Evolutionary conservation across 1,284 basidiomycete species (phyloP), one percentile per base, ranked within the genome.

Genomic region (Jaminaea rosea): DNA sequence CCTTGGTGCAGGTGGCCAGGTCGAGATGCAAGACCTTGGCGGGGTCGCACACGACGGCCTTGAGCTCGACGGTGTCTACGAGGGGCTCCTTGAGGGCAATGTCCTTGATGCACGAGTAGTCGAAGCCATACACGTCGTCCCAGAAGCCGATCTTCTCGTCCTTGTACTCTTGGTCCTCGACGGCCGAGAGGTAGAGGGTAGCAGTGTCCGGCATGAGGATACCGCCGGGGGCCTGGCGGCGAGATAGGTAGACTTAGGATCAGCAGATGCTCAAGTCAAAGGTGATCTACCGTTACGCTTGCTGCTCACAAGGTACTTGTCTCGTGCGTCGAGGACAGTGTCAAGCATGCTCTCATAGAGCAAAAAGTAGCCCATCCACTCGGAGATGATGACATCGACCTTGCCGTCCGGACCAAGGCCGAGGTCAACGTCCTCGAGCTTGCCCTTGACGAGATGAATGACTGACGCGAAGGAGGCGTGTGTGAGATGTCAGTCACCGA

Each of bases 341-440:
- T 98, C 93, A 61, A 98, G 83, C 94, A 99, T 98, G 74, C 89
- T 93, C 76, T 99, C 94, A 79, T 98, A 99, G 23, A 98, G 82
- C 44, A 78, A 64, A 69, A 78, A 77, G 73, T 77, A 79, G 44
- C 89, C 89, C 89, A 94, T 94, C 89, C 90, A 94, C 76, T 99
- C 94, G 55, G 92, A 97, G 75, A 99, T 90, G 79, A 99, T 97
- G 76, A 99, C 94, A 76, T 99, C 94, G 72, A 72, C 71, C 59
- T 73, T 72, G n/a, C 67, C 68, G 27, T 62, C 57, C 1, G 66
- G 67, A 2, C 59, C 69, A 3, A 73, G 53, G 1, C 63, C 84
- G 81, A 53, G 73, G 55, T 67, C 77, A 23, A 84, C 80, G 50
- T 96, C 92, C 77, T 98, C 93, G 56, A 99, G 84, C 78, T 99